A percentile compares a stretch with the other conserved stretches of the same genome.
phyloP scores from a whole-genome alignment of 179 eudicot genomes.

The Silene coronaria region DNA sequence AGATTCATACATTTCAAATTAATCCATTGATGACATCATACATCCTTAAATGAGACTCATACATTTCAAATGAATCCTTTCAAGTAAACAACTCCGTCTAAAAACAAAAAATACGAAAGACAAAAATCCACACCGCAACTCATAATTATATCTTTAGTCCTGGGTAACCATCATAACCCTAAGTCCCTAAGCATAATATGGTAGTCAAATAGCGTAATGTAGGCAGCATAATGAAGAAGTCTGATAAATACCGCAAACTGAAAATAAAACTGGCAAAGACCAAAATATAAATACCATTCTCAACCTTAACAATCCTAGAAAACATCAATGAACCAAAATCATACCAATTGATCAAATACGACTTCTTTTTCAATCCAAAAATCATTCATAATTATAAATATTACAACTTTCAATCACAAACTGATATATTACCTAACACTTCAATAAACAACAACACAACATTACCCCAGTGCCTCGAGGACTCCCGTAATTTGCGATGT shows the following conservation, averaged over 20 bases:
- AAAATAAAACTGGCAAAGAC: neutral
- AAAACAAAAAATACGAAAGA: neutral
- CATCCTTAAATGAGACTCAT: neutral
- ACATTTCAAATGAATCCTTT: neutral
- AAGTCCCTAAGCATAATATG: neutral
- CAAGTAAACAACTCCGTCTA: constrained; percentile 5
- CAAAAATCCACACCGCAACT: neutral
- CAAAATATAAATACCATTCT: neutral
- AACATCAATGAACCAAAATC: constrained; percentile 4
- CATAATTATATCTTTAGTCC: no score
- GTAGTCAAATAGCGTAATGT: neutral
- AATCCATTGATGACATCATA: neutral
- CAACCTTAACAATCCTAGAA: neutral
- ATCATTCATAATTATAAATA: constrained; percentile 2
- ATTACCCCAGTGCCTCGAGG: no score
- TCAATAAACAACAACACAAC: no score
- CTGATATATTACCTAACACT: neutral
- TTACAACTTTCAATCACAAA: constrained; percentile 3
- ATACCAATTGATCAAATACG: neutral
- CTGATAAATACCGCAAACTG: neutral
- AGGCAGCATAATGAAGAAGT: constrained; percentile 6
- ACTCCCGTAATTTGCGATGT: no score
- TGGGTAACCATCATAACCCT: no score
- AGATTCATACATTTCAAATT: neutral
- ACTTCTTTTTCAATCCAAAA: neutral